Evolutionary conservation across 768 basidiomycete species (phyloP).

Genomic region (Symmetrospora coprosmae): DNA sequence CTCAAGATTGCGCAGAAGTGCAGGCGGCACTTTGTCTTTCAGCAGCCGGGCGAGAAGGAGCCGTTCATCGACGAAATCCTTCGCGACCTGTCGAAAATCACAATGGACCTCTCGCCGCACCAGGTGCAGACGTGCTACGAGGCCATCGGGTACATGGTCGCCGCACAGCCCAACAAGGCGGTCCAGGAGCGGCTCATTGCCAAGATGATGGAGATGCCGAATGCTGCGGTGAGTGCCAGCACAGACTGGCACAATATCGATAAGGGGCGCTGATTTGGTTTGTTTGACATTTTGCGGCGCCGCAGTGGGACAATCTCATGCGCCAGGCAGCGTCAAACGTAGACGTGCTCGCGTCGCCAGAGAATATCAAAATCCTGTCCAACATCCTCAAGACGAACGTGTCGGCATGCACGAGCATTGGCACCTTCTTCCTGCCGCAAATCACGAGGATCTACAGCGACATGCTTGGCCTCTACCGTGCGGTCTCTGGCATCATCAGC

Average conservation of each 20-base stretch:
- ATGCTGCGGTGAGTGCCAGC: conserved; percentile 72
- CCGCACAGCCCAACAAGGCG: conserved; percentile 92
- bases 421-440: conserved; percentile 93
- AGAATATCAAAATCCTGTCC: conserved; percentile 90
- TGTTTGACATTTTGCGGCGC: not conserved
- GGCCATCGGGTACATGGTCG: conserved; percentile 98
- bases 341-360: conserved; percentile 74
- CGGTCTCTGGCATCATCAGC: conserved; percentile 89
- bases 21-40: conserved; percentile 85
- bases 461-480: conserved; percentile 95
- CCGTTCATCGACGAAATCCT: conserved; percentile 97
- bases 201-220: conserved; percentile 92
- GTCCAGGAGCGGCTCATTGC: conserved; percentile 88
- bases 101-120: conserved; percentile 80
- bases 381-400: conserved; percentile 98
- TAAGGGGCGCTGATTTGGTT: not conserved
- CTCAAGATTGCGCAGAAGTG: conserved; percentile 99
- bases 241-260: no score
- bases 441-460: conserved; percentile 89
- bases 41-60: conserved; percentile 89
- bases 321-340: conserved; percentile 79
- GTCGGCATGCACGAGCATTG: conserved; percentile 90
- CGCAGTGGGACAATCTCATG: conserved; percentile 94
- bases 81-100: conserved; percentile 77
- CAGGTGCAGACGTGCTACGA: conserved; percentile 92